These are phyloP conservation scores for Saccharomycopsis fibuligera DNA, from an alignment of 805 yeast species.

Conservation along the genomic window DNA sequence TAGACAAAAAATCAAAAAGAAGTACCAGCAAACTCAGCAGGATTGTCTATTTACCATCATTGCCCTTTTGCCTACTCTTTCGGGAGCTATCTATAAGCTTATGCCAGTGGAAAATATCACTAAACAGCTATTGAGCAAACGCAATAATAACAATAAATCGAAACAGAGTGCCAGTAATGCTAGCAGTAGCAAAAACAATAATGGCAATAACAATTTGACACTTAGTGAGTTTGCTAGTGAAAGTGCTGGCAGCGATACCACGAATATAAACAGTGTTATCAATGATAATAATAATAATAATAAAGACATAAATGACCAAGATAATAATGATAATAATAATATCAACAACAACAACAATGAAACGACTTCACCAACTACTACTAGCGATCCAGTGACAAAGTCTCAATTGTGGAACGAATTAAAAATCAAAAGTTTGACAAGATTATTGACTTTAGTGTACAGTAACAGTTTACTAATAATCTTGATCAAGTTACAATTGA, in stretches of 20 bases:
- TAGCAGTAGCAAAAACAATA: conserved; percentile 13
- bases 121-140: conserved; percentile 40
- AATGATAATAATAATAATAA: background rate
- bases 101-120: conserved; percentile 72
- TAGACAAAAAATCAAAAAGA: conserved; percentile 63
- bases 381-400: no score
- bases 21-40: conserved; percentile 87
- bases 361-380: no score
- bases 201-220: conserved; percentile 4
- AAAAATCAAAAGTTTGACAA: conserved; percentile 65
- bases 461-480: conserved; percentile 63
- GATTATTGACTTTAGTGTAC: conserved; percentile 67
- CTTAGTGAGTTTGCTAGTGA: conserved; percentile 21
- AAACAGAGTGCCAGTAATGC: conserved; percentile 25
- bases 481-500: conserved; percentile 78
- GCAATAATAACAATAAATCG: conserved; percentile 43
- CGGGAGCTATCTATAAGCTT: conserved; percentile 52
- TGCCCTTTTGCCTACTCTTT: conserved; percentile 73
- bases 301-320: conserved; percentile 8
- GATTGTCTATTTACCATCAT: conserved; percentile 82
- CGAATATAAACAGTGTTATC: conserved; percentile 25
- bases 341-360: background rate
- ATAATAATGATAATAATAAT: background rate
- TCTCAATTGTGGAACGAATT: conserved; percentile 79
- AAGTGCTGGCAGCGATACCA: no score